Base-by-base conservation (phyloP, 2,329 filamentous ascomycete species). In the Cladophialophora exuberans region DNA sequence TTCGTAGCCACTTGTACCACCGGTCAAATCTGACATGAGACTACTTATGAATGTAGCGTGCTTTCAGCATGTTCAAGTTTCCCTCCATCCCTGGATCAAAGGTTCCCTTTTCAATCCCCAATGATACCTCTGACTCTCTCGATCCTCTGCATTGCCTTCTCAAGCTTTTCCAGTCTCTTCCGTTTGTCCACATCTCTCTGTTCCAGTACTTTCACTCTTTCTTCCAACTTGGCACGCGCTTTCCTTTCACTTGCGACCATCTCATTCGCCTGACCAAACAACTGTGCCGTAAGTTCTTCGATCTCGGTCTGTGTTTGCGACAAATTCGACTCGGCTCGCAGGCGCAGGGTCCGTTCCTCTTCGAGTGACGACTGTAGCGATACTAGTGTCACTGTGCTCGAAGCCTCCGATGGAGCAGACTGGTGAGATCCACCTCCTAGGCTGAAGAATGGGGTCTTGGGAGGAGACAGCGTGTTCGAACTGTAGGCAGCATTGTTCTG, bases 231-330 rank as follows among this genome's bases (percentile, higher is more conserved):
- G 13, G 78, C 80, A 51, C 82, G 73, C 33, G 81, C 82, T 65
- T 78, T 81, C 22, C 83, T 75, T 71, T 86, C 84, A 50, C 76
- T 72, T 2, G 83, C 83, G 6, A 86, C 83, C 83, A 86, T 85
- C 68, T 86, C 83, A 56, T 86, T 86, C 26, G 83, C 83, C 65
- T 85, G 80, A 48, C 80, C 79, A 67, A 86, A 86, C 6, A 86
- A 67, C 53, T 79, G 77, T 26, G 78, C 79, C 10, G 79, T 84
- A 56, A 86, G 68, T 50, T 86, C 83, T 62, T 86, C 83, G 25
- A 86, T 74, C 67, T 86, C 83, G 1, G 70, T 74, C 57, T 78
- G 80, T 13, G 83, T 77, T 46, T 79, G 76, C 30, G 76, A 75
- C 2, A 82, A 72, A 57, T 79, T 78, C 23, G 73, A 74, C 65